Conservation (phyloP, 2,329 filamentous ascomycete species). For the Intubia oerlemansii region DNA sequence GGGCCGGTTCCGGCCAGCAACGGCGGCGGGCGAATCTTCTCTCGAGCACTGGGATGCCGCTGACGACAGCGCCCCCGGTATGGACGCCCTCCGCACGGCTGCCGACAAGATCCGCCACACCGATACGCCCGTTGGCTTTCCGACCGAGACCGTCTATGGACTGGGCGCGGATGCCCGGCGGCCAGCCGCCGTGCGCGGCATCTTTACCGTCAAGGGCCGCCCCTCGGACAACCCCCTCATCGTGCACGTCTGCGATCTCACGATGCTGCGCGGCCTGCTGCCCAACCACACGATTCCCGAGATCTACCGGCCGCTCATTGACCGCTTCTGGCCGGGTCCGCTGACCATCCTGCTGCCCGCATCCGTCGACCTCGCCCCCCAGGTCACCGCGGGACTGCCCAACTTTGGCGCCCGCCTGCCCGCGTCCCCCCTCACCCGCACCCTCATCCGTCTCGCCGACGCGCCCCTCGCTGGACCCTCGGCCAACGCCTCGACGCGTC, state of each 20-base stretch:
- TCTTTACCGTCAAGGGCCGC: constrained; percentile 75
- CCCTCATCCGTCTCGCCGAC: constrained; percentile 61
- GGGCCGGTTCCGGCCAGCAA: constrained; percentile 6
- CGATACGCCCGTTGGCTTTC: constrained; percentile 73
- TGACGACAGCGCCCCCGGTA: constrained; percentile 10
- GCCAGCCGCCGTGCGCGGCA: constrained; percentile 66
- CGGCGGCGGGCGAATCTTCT: background rate
- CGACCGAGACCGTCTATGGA: constrained; percentile 94
- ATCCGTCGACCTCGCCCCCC: constrained; percentile 47
- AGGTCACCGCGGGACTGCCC: constrained; percentile 67
- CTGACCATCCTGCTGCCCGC: constrained; percentile 64
- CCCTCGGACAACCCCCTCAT: constrained; percentile 93
- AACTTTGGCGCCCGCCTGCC: constrained; percentile 90
- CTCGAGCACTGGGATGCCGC: constrained; percentile 19
- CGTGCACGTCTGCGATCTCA: constrained; percentile 66
- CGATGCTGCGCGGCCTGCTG: constrained; percentile 49
- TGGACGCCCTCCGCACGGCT: constrained; percentile 34
- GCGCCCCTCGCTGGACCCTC: constrained; percentile 77
- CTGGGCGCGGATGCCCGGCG: constrained; percentile 90
- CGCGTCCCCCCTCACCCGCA: constrained; percentile 59
- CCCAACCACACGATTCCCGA: constrained; percentile 31
- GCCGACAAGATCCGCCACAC: constrained; percentile 42
- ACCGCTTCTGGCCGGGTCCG: constrained; percentile 83
- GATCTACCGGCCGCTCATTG: constrained; percentile 60
- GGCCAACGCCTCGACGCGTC: constrained; percentile 84